Evolutionary conservation across 495 filamentous ascomycete species (phyloP), one percentile per base, ranked within the genome.

Genomic region (Talaromyces liani): DNA sequence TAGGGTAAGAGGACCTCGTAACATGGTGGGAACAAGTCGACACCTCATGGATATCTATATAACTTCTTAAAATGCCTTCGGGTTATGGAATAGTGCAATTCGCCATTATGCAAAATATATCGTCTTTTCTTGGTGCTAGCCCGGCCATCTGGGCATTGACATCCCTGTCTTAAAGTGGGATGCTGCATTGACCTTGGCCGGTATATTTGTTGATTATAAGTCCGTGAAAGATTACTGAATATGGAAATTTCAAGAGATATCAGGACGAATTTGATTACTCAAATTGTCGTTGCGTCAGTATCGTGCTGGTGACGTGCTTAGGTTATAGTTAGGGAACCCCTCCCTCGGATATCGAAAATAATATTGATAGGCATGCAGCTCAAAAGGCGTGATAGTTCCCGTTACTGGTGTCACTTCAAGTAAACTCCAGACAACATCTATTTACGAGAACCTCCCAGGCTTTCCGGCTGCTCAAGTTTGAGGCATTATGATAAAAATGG

Each of bases 231-330:
- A 20, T 49, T 49, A 49, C 45, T 5, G n/a, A 49, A 49, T 20
- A 20, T 7, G n/a, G 45, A 8, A 49, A 49, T 20, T 49, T 22
- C 18, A 7, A 20, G 4, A 49, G 45, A 49, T 7, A 29, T 55
- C 22, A 3, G n/a, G 12, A 25, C 61, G 6, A 63, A 69, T 18
- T 49, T 22, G 57, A 53, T 64, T 65, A 63, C 49, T 4, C 58
- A 22, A 64, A 65, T 47, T 66, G 67, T 66, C 41, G 49, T 39
- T 58, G 64, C 61, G 60, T 62, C 64, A 68, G 60, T 58, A 33
- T 47, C 67, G 70, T 65, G 68, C 25, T 47, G 65, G 53, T 69
- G 67, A 69, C 67, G 70, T 72, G 70, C 68, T 72, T 65, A 39
- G 8, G 29, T 55, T 55, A 9, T 25, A 29, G 22, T 14, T 25